Conservation (phyloP, 768 basidiomycete genomes). For the Auricularia cornea region DNA sequence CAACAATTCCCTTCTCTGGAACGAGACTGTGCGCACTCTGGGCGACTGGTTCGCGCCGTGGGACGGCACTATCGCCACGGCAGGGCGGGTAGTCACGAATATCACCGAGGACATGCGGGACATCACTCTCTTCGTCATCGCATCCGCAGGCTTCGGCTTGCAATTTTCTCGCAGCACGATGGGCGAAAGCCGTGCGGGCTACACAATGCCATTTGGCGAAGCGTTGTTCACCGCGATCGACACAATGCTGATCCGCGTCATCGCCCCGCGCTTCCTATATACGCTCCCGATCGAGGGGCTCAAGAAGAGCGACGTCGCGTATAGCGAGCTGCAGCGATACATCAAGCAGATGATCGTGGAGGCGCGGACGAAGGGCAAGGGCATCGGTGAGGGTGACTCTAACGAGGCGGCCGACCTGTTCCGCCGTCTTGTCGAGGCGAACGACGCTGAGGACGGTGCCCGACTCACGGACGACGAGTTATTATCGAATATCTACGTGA, state of each 20-base stretch:
- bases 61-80: background rate
- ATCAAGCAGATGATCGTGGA: constrained; percentile 34
- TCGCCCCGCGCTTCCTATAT: constrained; percentile 3
- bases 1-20: background rate
- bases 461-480: constrained; percentile 38
- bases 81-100: background rate
- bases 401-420: constrained; percentile 29
- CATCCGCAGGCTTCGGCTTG: constrained; percentile 35
- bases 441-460: constrained; percentile 23
- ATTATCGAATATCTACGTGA: constrained; percentile 40
- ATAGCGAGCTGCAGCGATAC: constrained; percentile 30
- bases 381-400: background rate
- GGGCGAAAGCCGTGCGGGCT: constrained; percentile 18
- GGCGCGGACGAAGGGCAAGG: constrained; percentile 18
- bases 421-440: constrained; percentile 39
- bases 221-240: constrained; percentile 22
- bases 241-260: constrained; percentile 27
- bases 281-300: constrained; percentile 26
- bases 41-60: background rate
- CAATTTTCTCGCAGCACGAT: constrained; percentile 24
- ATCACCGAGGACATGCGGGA: background rate
- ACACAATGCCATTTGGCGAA: constrained; percentile 22
- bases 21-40: background rate
- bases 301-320: constrained; percentile 25
- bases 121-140: constrained; percentile 19